phyloP scores from a whole-genome alignment of 1,284 basidiomycete species.

The Apiotrichum mycotoxinovorans region DNA sequence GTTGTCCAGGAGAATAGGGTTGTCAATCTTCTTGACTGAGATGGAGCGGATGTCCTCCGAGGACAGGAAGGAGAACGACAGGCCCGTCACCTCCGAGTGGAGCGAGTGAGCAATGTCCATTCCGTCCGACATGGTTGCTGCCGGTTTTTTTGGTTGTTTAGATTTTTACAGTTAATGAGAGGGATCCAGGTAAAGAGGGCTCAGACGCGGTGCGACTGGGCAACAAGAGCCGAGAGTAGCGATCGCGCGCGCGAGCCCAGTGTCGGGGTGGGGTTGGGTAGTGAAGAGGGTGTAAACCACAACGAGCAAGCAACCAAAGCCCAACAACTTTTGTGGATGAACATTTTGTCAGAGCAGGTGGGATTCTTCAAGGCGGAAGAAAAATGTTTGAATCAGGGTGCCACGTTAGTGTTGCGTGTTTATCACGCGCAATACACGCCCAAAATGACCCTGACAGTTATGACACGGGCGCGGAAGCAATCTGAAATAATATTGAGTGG shows the following conservation, averaged over 20 bases:
- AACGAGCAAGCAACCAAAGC: background rate
- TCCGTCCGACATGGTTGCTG: background rate
- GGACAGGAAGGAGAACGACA: slow-evolving; percentile 93
- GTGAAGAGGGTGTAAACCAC: slow-evolving; percentile 2
- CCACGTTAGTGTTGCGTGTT: background rate
- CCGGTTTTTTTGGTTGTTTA: background rate
- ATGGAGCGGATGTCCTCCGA: slow-evolving; percentile 87
- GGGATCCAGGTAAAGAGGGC: background rate
- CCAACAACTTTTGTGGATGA: background rate
- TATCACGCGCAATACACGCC: background rate
- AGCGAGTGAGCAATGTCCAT: slow-evolving; percentile 95
- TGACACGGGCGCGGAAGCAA: no score
- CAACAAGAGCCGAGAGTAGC: background rate
- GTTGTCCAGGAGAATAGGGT: slow-evolving; percentile 90
- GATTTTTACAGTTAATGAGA: slow-evolving; percentile 2
- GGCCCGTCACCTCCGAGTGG: slow-evolving; percentile 73
- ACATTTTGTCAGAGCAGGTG: background rate
- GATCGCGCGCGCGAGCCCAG: slow-evolving; percentile 10
- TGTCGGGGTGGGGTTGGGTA: slow-evolving; percentile 1
- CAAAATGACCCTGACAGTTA: no score
- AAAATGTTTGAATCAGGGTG: background rate
- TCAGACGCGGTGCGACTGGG: slow-evolving; percentile 18
- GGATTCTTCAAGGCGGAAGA: background rate
- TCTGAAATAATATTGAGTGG: no score
- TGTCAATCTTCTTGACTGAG: slow-evolving; percentile 94